Base-by-base conservation (phyloP, 768 basidiomycete species). In the Paxillus involutus region DNA sequence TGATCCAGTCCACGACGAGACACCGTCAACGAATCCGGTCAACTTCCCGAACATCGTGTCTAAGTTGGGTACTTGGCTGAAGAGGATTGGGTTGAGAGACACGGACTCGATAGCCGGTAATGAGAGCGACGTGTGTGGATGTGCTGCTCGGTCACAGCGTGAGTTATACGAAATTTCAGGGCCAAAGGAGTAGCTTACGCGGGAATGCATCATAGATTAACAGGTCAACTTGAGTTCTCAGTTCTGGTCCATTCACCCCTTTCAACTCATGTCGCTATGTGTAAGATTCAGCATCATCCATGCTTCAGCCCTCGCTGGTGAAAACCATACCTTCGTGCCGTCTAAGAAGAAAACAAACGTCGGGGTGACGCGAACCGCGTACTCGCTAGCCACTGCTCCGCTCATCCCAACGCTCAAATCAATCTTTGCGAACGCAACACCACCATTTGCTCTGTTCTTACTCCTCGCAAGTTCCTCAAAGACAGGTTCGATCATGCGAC, bases 261-360 rank as follows among this genome's bases (percentile, higher is more conserved):
- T 84, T 86, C 49, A 93, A 48, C 62, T 92, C 89, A 32, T 84
- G 74, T 5, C 80, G 73, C 89, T 92, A 45, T 19, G 11, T 42
- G 29, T 41, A 21, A 42, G n/a, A 37, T 24, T 41, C 45, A 54
- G 51, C 12, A 21, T 35, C 24, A 30, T 16, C 53, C 10, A 1
- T 12, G 44, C 44, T 12, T 45, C 44, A 6, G 24, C 49, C n/a
- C 30, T 36, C 21, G 39, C 32, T 13, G 2, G 54, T 72, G 43
- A 40, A 17, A 19, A 2, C n/a, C 57, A 57, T 49, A 88, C 89
- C 83, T 89, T 85, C 47, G 79, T 75, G 1, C 86, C 91, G 55
- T 89, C 78, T 56, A 86, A 69, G 74, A 93, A 98, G 73, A 97
- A 94, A 39, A 89, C 73, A 63, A 98, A 96, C 1, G 92, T 94